Conservation (phyloP, 306 rosid species). For the Castanea mollissima region DNA sequence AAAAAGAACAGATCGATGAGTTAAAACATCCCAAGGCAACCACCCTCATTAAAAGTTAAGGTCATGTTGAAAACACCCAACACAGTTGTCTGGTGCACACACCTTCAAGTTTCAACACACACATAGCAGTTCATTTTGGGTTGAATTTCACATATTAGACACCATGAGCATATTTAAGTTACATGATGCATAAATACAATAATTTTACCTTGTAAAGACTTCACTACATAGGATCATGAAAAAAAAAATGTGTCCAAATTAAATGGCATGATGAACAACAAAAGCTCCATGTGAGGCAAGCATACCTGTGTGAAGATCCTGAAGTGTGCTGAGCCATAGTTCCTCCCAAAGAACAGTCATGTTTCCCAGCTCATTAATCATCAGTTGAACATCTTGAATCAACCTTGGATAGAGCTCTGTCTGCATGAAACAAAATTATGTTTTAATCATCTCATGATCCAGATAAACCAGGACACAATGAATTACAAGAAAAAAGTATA, state of each 20-base stretch:
- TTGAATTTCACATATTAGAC: not conserved
- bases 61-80: not conserved
- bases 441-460: constrained; percentile 23
- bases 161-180: not conserved
- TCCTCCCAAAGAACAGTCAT: constrained; percentile 99
- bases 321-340: constrained; percentile 97
- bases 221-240: not conserved
- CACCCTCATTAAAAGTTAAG: not conserved
- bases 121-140: not conserved
- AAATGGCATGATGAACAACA: constrained; percentile 21
- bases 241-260: not conserved
- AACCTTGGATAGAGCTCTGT: constrained; percentile 75
- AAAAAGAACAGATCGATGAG: not conserved
- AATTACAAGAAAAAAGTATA: constrained; percentile 13
- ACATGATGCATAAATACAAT: not conserved
- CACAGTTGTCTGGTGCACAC: not conserved
- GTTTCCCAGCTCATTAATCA: constrained; percentile 93
- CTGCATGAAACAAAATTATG: constrained; percentile 52
- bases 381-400: constrained; percentile 90
- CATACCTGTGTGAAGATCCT: constrained; percentile 93
- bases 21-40: not conserved
- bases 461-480: constrained; percentile 17
- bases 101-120: too few relatives aligned
- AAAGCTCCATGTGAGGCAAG: not conserved
- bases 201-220: not conserved